phyloP scores from a whole-genome alignment of 2,329 filamentous ascomycete species.

The Fusarium illudens region DNA sequence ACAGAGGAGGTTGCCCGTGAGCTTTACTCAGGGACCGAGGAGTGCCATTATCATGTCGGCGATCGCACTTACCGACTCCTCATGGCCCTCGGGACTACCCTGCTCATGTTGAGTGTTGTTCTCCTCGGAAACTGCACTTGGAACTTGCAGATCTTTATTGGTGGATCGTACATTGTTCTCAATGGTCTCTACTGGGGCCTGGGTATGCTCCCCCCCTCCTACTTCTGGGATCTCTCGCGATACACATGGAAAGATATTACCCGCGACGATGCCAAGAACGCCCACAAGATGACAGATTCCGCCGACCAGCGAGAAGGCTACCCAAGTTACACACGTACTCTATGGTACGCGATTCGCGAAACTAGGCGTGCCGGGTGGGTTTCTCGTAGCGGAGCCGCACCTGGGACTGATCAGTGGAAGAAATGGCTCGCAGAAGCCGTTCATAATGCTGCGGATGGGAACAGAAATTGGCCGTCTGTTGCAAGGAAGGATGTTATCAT shows the following conservation, averaged over 20 bases:
- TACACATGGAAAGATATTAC: constrained; percentile 57
- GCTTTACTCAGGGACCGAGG: constrained; percentile 68
- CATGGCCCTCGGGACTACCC: constrained; percentile 65
- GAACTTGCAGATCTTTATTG: constrained; percentile 67
- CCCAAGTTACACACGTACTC: constrained; percentile 62
- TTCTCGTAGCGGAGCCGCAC: constrained; percentile 59
- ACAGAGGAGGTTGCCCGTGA: constrained; percentile 69
- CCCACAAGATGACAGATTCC: constrained; percentile 44
- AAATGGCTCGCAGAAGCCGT: constrained; percentile 62
- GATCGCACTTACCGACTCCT: constrained; percentile 58
- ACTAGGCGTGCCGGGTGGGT: constrained; percentile 64
- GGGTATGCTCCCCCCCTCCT: constrained; percentile 57
- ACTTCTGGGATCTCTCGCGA: constrained; percentile 66
- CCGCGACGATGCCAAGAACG: constrained; percentile 48
- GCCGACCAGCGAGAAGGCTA: constrained; percentile 50
- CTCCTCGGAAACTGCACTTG: constrained; percentile 70
- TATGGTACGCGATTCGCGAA: constrained; percentile 68
- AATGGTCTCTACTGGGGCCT: constrained; percentile 68
- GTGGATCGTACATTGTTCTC: constrained; percentile 64
- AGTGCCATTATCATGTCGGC: constrained; percentile 64
- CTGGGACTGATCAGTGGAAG: constrained; percentile 61
- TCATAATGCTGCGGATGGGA: constrained; percentile 44
- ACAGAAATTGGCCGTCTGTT: constrained; percentile 57
- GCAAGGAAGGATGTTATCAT: constrained; percentile 59
- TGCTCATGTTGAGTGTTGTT: constrained; percentile 69